These are phyloP conservation scores for Plantago ovata DNA, from an alignment of 257 asterid genomes.

Conservation along the genomic window DNA sequence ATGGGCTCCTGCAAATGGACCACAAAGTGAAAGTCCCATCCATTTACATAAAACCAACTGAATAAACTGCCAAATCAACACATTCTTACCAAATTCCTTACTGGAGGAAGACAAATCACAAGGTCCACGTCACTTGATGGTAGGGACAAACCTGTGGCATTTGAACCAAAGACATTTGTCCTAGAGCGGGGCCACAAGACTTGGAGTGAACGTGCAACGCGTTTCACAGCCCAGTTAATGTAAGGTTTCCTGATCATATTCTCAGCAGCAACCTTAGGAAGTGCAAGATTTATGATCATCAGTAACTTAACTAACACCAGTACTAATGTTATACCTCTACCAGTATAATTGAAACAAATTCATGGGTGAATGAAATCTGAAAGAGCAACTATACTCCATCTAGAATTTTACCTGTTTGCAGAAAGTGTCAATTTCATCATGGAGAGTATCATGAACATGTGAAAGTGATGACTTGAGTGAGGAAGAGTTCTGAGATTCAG, in stretches of 20 bases:
- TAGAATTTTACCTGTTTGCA: constrained; percentile 74
- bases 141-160: constrained; percentile 93
- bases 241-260: constrained; percentile 80
- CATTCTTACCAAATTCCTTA: constrained; percentile 91
- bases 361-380: constrained; percentile 15
- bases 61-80: constrained; percentile 4
- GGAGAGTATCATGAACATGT: constrained; percentile 64
- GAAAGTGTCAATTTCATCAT: constrained; percentile 79
- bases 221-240: constrained; percentile 98
- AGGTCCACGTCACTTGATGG: constrained; percentile 99
- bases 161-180: constrained; percentile 89
- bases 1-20: constrained; percentile 77
- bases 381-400: constrained; percentile 11
- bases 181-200: constrained; percentile 99
- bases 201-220: constrained; percentile 97
- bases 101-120: constrained; percentile 97
- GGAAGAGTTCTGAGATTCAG: constrained; percentile 52
- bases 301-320: constrained; percentile 6
- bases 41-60: not conserved
- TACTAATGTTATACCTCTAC: constrained; percentile 9
- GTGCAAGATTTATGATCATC: constrained; percentile 22
- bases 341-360: constrained; percentile 15
- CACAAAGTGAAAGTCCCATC: constrained; percentile 13
- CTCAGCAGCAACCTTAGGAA: constrained; percentile 81
- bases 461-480: constrained; percentile 55